Conservation (phyloP, 2,329 filamentous ascomycete species). For the Colletotrichum sp. region DNA sequence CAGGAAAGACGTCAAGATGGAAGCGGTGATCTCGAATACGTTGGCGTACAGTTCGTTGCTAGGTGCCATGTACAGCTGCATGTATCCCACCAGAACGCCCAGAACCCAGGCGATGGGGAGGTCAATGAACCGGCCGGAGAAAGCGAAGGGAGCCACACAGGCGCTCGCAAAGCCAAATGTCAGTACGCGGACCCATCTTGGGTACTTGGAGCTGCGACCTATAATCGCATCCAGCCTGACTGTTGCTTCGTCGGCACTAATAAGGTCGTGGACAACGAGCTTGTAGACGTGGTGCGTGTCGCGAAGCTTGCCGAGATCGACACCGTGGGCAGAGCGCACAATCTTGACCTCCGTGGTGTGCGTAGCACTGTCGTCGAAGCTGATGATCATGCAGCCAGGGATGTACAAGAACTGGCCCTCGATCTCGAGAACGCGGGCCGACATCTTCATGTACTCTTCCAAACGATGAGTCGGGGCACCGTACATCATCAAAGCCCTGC, state of each 20-base stretch:
- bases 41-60: constrained; percentile 72
- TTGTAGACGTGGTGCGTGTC: constrained; percentile 83
- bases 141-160: constrained; percentile 80
- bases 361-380: constrained; percentile 77
- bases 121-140: constrained; percentile 78
- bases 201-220: constrained; percentile 48
- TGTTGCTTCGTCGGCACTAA: constrained; percentile 74
- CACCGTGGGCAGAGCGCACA: constrained; percentile 69
- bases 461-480: constrained; percentile 90
- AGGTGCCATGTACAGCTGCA: constrained; percentile 78
- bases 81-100: constrained; percentile 73
- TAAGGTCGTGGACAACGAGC: constrained; percentile 79
- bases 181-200: constrained; percentile 60
- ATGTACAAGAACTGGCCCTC: constrained; percentile 90
- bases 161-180: constrained; percentile 80
- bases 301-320: constrained; percentile 76
- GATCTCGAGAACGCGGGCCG: constrained; percentile 85
- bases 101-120: constrained; percentile 79
- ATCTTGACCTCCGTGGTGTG: constrained; percentile 84
- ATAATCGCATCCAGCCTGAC: constrained; percentile 63
- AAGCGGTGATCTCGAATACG: constrained; percentile 58
- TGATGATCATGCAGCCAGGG: constrained; percentile 92
- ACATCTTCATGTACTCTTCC: constrained; percentile 92
- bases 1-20: constrained; percentile 71
- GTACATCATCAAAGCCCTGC: constrained; percentile 85